These are phyloP conservation scores for Boehmeria nivea DNA, from an alignment of 306 rosid genomes.

Conservation along the genomic window DNA sequence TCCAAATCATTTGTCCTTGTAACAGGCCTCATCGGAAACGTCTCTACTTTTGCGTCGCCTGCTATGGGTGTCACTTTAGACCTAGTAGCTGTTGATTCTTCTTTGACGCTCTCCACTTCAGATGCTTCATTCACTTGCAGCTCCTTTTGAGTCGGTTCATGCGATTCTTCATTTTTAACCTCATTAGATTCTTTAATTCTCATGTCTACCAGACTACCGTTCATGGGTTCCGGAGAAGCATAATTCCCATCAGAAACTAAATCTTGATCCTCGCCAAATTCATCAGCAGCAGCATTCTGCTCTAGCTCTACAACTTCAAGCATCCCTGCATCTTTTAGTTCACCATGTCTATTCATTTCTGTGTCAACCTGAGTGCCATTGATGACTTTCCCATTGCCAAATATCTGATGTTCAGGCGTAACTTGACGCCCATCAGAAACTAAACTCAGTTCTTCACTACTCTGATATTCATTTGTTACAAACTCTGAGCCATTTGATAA, in stretches of 20 bases:
- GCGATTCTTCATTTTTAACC: background rate
- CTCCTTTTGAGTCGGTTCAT: conserved; percentile 22
- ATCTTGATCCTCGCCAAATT: conserved; percentile 13
- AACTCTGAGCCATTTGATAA: conserved; percentile 37
- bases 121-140: conserved; percentile 22
- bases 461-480: conserved; percentile 21
- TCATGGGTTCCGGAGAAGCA: background rate
- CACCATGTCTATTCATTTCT: conserved; percentile 16
- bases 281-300: conserved; percentile 13
- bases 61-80: conserved; percentile 30
- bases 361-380: conserved; percentile 34
- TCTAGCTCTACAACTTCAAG: conserved; percentile 19
- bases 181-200: conserved; percentile 11
- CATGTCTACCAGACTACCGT: conserved; percentile 15
- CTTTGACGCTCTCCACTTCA: conserved; percentile 30
- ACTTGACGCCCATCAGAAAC: conserved; percentile 31
- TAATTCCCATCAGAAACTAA: conserved; percentile 16
- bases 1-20: conserved; percentile 26
- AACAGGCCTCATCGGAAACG: conserved; percentile 58
- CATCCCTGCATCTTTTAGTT: conserved; percentile 5
- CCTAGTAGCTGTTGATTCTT: conserved; percentile 22
- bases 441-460: conserved; percentile 25
- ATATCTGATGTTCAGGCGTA: conserved; percentile 14
- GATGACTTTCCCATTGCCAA: conserved; percentile 21
- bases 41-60: conserved; percentile 57